These are phyloP conservation scores for Albatrellus ellisii DNA, from an alignment of 768 basidiomycete species.

Conservation along the genomic window DNA sequence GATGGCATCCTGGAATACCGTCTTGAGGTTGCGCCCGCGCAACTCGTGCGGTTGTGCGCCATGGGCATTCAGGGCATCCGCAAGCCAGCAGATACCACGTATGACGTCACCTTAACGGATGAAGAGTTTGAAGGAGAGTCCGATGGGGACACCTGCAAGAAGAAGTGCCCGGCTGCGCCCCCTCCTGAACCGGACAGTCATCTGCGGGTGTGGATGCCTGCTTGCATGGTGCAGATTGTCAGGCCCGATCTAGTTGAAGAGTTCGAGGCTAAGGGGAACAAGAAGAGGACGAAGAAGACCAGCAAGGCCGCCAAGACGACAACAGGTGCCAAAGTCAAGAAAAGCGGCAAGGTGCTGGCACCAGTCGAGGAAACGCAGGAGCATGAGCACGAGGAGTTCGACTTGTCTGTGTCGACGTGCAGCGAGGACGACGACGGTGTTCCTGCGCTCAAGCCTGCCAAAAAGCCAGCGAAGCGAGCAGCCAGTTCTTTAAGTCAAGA, in stretches of 20 bases:
- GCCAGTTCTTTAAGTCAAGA: too few species aligned
- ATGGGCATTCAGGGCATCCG: slow-evolving; percentile 55
- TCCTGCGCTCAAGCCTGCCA: neutral
- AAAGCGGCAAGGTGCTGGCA: too few species aligned
- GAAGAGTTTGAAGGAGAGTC: slow-evolving; percentile 42
- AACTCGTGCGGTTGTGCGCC: slow-evolving; percentile 51
- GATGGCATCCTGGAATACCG: slow-evolving; percentile 70
- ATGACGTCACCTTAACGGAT: slow-evolving; percentile 21
- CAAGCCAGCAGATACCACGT: slow-evolving; percentile 18
- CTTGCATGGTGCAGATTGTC: slow-evolving; percentile 56
- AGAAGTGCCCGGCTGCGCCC: slow-evolving; percentile 24
- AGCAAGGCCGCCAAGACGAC: neutral
- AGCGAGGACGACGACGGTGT: neutral
- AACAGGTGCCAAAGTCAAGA: neutral
- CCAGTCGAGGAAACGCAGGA: too few species aligned
- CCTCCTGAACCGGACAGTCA: slow-evolving; percentile 41
- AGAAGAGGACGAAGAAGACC: neutral
- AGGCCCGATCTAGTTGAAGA: slow-evolving; percentile 51
- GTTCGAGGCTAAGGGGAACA: slow-evolving; percentile 27
- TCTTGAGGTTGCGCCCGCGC: slow-evolving; percentile 56
- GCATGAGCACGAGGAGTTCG: neutral
- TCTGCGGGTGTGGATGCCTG: slow-evolving; percentile 72
- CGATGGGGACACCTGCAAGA: slow-evolving; percentile 29
- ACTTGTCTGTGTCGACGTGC: neutral
- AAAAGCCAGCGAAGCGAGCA: neutral